Evolutionary conservation across 179 eudicot species (phyloP), one percentile per base, ranked within the genome.

Genomic region (Gypsophila paniculata): DNA sequence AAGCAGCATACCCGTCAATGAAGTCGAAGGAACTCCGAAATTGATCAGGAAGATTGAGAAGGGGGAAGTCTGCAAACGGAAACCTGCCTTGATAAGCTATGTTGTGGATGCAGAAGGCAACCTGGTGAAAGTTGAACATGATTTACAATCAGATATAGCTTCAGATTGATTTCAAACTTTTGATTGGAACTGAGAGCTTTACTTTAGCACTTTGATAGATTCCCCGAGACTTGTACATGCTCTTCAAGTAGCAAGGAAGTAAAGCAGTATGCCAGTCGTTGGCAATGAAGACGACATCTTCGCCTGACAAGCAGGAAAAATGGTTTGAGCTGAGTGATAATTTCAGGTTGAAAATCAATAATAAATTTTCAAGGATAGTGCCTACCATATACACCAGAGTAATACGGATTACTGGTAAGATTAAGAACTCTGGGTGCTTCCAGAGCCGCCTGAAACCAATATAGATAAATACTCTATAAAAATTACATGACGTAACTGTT

Each of bases 261-360:
- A 85, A 80, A 61, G 96, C 88, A n/a, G 91, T 84, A 81, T 91
- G 97, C 97, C 97, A 91, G 75, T 91, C 97, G 72, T 91, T 91
- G 61, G 91, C 94, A 69, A 91, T 66, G 63, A 91, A 90, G 67
- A 87, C 71, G 66, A 91, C 86, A 80, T 90, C 90, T 62, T 91
- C 97, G 48, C 80, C 80, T 77, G 76, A 67, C 51, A 32, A 48
- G 49, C 17, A 61, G 32, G 8, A 63, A 15, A 59, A 22, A 42
- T 10, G 6, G 18, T 67, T 52, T 12, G 23, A 10, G 23, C 17
- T 52, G 71, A 17, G 4, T 15, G 25, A 53, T 26, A 4, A 44
- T 25, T 8, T 52, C 49, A 21, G 3, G 61, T 42, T n/a, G 15
- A 53, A 9, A 69, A 23, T 69, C 32, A 10, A 32, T 23, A 32